Base-by-base conservation (phyloP, 768 basidiomycete species). In the Solioccasus polychromus region DNA sequence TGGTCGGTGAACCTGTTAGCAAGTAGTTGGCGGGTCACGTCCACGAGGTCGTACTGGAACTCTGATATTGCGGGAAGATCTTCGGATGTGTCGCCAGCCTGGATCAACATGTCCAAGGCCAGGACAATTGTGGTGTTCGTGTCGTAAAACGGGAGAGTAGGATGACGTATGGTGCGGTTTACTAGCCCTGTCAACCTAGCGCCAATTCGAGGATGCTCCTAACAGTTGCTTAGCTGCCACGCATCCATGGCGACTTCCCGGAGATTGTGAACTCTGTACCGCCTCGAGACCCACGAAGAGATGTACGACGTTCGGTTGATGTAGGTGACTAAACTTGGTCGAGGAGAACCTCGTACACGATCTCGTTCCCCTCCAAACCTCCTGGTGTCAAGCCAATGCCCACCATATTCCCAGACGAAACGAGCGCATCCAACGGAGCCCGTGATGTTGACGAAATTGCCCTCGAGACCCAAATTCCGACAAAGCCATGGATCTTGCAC, bases 91-190 rank as follows among this genome's bases (percentile, higher is more conserved):
- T 48, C 3, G 52, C 60, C 36, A 41, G 60, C 55, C 26, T 65
- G 71, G 4, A 76, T 68, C 2, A 97, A 68, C 3, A 89, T 91
- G 43, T 80, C 77, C 29, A 95, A 68, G 0, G 91, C 82, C 1
- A 90, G 85, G 10, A 90, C 79, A 32, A 94, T 77, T 5, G 88
- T 87, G 2, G 58, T 55, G 55, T 69, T 57, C 1, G 70, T 70
- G 46, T 72, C 61, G 29, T 73, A 72, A 22, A 64, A 63, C 6
- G 71, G 55, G 32, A 15, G 70, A 71, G 0, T 5, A 12, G 69
- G 62, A 18, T 64, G 64, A 37, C 58, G 62, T 11, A 63, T 65
- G 3, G 61, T 61, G 18, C 55, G 59, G 40, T 68, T 64, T 1
- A 63, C 62, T 14, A 73, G 23, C 70, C 70, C 0, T 54, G 53